phyloP scores from a whole-genome alignment of 257 asterid genomes.

The Lantana camara region DNA sequence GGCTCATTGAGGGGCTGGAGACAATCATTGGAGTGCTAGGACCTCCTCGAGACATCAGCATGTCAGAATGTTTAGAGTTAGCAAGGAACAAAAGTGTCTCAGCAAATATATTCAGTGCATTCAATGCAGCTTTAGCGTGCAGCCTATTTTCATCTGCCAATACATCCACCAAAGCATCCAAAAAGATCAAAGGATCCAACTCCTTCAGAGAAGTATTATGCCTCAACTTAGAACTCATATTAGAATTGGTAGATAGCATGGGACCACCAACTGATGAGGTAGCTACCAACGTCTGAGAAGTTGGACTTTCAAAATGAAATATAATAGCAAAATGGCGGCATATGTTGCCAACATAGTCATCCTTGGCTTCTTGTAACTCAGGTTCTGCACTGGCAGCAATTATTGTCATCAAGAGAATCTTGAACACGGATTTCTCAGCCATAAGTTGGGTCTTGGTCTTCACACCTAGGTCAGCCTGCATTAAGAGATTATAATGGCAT shows the following conservation, averaged over 20 bases:
- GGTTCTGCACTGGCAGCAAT: slow-evolving; percentile 95
- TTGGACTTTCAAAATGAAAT: slow-evolving; percentile 81
- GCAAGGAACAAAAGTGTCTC: slow-evolving; percentile 94
- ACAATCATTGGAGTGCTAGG: slow-evolving; percentile 97
- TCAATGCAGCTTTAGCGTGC: slow-evolving; percentile 91
- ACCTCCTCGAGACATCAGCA: slow-evolving; percentile 79
- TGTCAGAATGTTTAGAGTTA: slow-evolving; percentile 82
- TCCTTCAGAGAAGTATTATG: slow-evolving; percentile 79
- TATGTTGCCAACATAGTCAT: slow-evolving; percentile 71
- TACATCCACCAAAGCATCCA: slow-evolving; percentile 96
- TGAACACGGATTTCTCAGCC: slow-evolving; percentile 98
- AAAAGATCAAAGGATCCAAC: slow-evolving; percentile 90
- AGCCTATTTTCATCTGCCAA: slow-evolving; percentile 86
- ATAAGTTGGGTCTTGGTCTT: slow-evolving; percentile 99
- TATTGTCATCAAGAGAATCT: slow-evolving; percentile 89
- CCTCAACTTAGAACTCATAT: slow-evolving; percentile 59
- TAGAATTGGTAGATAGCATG: slow-evolving; percentile 56
- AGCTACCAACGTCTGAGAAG: slow-evolving; percentile 47
- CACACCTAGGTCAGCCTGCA: slow-evolving; percentile 99
- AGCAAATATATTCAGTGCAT: slow-evolving; percentile 73
- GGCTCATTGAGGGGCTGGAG: slow-evolving; percentile 99
- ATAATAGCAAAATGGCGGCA: slow-evolving; percentile 97
- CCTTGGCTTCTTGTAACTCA: slow-evolving; percentile 77
- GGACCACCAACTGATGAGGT: slow-evolving; percentile 62
- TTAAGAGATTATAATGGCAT: slow-evolving; percentile 25